Base-by-base conservation (phyloP, 2,329 filamentous ascomycete species). In the Geosmithia putterillii region DNA sequence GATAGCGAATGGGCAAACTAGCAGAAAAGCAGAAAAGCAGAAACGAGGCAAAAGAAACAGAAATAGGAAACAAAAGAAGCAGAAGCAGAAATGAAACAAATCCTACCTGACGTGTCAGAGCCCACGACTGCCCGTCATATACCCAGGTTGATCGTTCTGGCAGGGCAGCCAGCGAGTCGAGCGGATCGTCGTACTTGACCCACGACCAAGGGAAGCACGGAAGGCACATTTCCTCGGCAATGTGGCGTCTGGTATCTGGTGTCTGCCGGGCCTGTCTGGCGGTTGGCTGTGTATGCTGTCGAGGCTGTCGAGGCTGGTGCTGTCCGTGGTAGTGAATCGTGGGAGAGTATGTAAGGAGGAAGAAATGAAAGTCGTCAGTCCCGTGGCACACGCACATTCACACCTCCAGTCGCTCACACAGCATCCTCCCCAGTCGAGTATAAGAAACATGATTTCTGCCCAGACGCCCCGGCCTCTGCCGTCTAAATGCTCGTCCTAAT, bases 171-270 rank as follows among this genome's bases (percentile, higher is more conserved):
- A 61, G 41, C 7, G 49, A 46, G 38, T 65, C 62, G 12, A 62
- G 42, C 5, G 60, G 55, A 45, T 64, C 61, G 46, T 69, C 63
- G 25, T 68, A 65, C 46, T 74, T 69, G 54, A 54, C 69, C 62
- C 55, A 71, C 46, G 54, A 71, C 69, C 54, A 68, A 0, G 70
- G 65, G 56, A 73, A 74, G 52, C 69, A 73, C 5, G 67, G 64
- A n/a, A 74, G 60, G 51, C 73, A 77, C 72, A 76, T 76, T 9
- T 22, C 14, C n/a, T 34, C n/a, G n/a, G n/a, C n/a, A n/a, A n/a
- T n/a, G n/a, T n/a, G n/a, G n/a, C n/a, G n/a, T n/a, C n/a, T n/a
- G n/a, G n/a, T n/a, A n/a, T n/a, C n/a, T n/a, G n/a, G n/a, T n/a
- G n/a, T 19, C 14, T 15, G 25, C 17, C n/a, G n/a, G n/a, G n/a